These are phyloP conservation scores for Lactarius hengduanensis DNA, from an alignment of 768 basidiomycete genomes.

Conservation along the genomic window DNA sequence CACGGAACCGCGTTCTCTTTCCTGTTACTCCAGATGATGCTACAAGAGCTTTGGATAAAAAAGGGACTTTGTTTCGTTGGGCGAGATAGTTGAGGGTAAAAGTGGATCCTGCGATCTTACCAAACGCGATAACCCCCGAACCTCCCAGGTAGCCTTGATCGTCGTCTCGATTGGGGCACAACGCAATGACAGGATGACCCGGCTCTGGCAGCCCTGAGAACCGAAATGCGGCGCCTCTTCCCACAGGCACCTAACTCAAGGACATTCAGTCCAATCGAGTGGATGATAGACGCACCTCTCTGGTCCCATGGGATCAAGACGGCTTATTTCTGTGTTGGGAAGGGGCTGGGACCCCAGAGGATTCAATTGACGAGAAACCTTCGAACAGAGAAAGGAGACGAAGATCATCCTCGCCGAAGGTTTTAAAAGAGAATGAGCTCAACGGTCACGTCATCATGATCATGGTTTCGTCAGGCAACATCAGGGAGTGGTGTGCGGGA, in stretches of 20 bases:
- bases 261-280: background rate
- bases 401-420: slow-evolving; percentile 17
- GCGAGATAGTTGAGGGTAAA: slow-evolving; percentile 6
- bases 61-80: background rate
- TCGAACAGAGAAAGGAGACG: slow-evolving; percentile 25
- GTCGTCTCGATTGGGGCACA: slow-evolving; percentile 31
- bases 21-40: slow-evolving; percentile 35
- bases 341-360: slow-evolving; percentile 25
- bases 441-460: background rate
- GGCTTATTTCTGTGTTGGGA: slow-evolving; percentile 32
- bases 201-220: slow-evolving; percentile 33
- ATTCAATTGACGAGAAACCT: slow-evolving; percentile 8
- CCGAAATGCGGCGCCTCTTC: slow-evolving; percentile 32
- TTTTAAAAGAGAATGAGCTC: slow-evolving; percentile 3
- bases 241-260: slow-evolving; percentile 31
- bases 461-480: background rate
- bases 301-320: slow-evolving; percentile 35
- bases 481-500: background rate
- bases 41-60: slow-evolving; percentile 31
- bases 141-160: background rate
- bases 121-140: slow-evolving; percentile 28
- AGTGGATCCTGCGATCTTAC: slow-evolving; percentile 28
- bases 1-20: slow-evolving; percentile 33
- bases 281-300: slow-evolving; percentile 29
- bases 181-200: slow-evolving; percentile 35